phyloP scores from a whole-genome alignment of 2,329 filamentous ascomycete genomes.

The Didymella sp. region DNA sequence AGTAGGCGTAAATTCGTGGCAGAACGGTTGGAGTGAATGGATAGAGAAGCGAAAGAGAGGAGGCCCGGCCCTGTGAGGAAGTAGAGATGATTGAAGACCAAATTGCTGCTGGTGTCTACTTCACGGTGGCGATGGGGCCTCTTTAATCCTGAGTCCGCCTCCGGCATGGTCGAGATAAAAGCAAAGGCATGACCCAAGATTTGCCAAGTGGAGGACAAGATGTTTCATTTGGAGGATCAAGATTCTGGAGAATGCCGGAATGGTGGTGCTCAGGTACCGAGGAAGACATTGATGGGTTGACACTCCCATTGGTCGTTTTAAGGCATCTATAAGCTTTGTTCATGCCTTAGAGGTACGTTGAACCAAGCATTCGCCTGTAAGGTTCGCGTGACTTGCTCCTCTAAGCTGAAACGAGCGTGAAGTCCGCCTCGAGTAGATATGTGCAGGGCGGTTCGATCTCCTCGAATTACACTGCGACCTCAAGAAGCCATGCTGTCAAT shows the following conservation, averaged over 20 bases:
- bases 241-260: conserved; percentile 7
- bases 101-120: conserved; percentile 3
- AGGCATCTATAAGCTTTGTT: not conserved
- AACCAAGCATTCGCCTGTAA: not conserved
- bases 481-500: not conserved
- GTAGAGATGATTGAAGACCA: not conserved
- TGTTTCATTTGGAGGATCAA: not conserved
- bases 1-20: not conserved
- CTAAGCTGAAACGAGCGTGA: not conserved
- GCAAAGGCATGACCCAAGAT: conserved; percentile 3
- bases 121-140: not conserved
- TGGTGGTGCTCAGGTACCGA: conserved; percentile 7
- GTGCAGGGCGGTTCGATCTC: not conserved
- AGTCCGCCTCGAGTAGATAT: conserved; percentile 8
- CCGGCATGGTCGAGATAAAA: not conserved
- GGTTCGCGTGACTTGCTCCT: not conserved
- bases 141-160: not conserved
- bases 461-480: not conserved
- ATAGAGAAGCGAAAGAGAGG: conserved; percentile 7
- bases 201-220: not conserved
- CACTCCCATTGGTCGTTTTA: conserved; percentile 8
- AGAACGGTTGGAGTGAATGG: conserved; percentile 7
- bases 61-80: not conserved
- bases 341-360: not conserved
- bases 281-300: not conserved